Percentiles rank a stretch among this genome's conserved stretches.
These are phyloP conservation scores for Quillaja saponaria DNA, from an alignment of 306 rosid species.

Conservation along the genomic window DNA sequence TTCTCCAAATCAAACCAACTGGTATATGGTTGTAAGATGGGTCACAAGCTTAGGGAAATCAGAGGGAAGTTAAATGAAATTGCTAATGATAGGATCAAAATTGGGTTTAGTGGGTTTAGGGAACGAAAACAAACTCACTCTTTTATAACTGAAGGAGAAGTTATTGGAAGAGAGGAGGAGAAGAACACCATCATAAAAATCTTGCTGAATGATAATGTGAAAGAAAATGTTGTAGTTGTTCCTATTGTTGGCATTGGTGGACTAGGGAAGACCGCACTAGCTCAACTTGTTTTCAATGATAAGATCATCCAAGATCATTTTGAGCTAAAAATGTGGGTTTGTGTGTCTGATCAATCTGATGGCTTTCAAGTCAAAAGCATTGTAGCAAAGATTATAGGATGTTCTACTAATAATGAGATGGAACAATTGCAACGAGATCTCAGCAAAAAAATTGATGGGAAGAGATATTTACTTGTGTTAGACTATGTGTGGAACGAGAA, in stretches of 20 bases:
- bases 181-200: not conserved
- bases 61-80: slow-evolving; percentile 28
- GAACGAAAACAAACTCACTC: slow-evolving; percentile 37
- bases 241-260: slow-evolving; percentile 47
- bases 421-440: slow-evolving; percentile 24
- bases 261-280: slow-evolving; percentile 48
- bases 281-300: slow-evolving; percentile 36
- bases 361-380: slow-evolving; percentile 38
- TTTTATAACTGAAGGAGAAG: slow-evolving; percentile 28
- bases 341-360: slow-evolving; percentile 40
- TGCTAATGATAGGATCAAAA: slow-evolving; percentile 12
- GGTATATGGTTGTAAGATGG: slow-evolving; percentile 12
- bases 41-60: slow-evolving; percentile 31
- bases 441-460: slow-evolving; percentile 21
- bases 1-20: slow-evolving; percentile 27
- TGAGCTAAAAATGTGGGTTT: slow-evolving; percentile 39
- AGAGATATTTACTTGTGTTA: slow-evolving; percentile 41
- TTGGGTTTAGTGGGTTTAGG: slow-evolving; percentile 15
- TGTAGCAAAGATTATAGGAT: slow-evolving; percentile 29
- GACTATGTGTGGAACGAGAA: slow-evolving; percentile 44
- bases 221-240: slow-evolving; percentile 27
- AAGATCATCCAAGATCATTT: slow-evolving; percentile 7
- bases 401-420: slow-evolving; percentile 1
- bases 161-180: slow-evolving; percentile 37
- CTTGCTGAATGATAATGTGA: not conserved